Conservation (phyloP, 2,329 filamentous ascomycete species). For the Pseudovirgaria hyperparasitica region DNA sequence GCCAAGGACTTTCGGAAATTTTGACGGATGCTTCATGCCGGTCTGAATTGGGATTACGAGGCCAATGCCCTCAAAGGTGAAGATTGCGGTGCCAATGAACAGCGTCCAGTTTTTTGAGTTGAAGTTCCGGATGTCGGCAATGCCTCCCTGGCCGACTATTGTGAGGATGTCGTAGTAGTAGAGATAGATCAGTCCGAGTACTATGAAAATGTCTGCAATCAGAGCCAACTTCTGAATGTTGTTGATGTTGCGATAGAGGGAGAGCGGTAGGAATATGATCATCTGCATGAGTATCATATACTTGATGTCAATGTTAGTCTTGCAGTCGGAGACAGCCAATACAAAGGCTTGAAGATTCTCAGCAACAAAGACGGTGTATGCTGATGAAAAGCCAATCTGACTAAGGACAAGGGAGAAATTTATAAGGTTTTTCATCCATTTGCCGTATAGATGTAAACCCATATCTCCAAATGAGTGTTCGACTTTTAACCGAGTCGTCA, state of each 20-base stretch:
- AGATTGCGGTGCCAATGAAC: slow-evolving; percentile 97
- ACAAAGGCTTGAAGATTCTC: slow-evolving; percentile 94
- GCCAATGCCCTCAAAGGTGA: slow-evolving; percentile 96
- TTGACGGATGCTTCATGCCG: slow-evolving; percentile 81
- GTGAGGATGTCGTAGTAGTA: slow-evolving; percentile 93
- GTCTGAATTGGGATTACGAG: slow-evolving; percentile 97
- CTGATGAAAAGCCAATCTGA: slow-evolving; percentile 87
- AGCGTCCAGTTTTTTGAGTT: slow-evolving; percentile 89
- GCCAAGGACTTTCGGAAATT: slow-evolving; percentile 81
- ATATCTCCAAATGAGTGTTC: slow-evolving; percentile 97
- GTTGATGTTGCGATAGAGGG: slow-evolving; percentile 88
- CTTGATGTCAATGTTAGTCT: slow-evolving; percentile 72
- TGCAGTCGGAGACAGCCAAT: slow-evolving; percentile 78
- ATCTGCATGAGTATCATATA: slow-evolving; percentile 91
- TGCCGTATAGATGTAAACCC: slow-evolving; percentile 81
- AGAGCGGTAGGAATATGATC: slow-evolving; percentile 87
- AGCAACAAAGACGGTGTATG: slow-evolving; percentile 93
- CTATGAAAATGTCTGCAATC: slow-evolving; percentile 86
- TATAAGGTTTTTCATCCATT: slow-evolving; percentile 79
- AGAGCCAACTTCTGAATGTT: slow-evolving; percentile 93
- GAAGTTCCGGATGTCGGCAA: slow-evolving; percentile 81
- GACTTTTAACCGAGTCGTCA: slow-evolving; percentile 71
- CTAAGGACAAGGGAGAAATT: slow-evolving; percentile 86
- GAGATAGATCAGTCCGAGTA: slow-evolving; percentile 81
- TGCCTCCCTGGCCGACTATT: slow-evolving; percentile 55